Base-by-base conservation (phyloP, 805 yeast species). In the Nakazawaea populi region DNA sequence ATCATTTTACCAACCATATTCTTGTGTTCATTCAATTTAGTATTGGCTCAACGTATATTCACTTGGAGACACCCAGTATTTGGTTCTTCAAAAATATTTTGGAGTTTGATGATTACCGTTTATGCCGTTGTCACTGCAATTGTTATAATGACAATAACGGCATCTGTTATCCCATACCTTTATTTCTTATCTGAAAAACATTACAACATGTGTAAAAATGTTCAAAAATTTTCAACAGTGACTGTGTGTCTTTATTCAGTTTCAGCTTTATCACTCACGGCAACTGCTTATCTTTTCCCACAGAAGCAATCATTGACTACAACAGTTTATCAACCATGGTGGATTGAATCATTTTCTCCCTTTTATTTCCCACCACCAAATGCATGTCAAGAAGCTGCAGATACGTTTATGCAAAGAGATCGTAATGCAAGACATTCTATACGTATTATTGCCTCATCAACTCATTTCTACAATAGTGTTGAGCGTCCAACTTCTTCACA, bases 61-160 rank as follows among this genome's bases (percentile, higher is more conserved):
- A 83, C 89, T 5, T 84, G 89, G 87, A 72, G 84, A 62, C 91
- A 86, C 61, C 91, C 92, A 6, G 82, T 79, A 47, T 75, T 82
- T 9, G 91, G 90, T 39, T 73, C 79, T 24, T 63, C 75, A 42
- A 68, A 64, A 51, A 52, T 69, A 36, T 80, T 85, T 58, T 78
- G 83, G 78, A 53, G 54, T 35, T 47, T 67, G 31, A 78, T 85
- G 84, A 60, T 74, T 43, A 41, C 64, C 3, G 56, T 81, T 37
- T 85, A 86, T 60, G 56, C 66, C 6, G 56, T 82, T 46, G 89
- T 86, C 31, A 49, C 73, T 30, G 82, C 76, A 5, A 72, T 85
- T 48, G 76, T 85, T 44, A 72, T 74, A n/a, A 82, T 85, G 85
- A 85, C 89, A 18, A 77, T 86, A 58, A 69, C 82, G 18, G 85